Base-by-base conservation (phyloP, 176 grass and related monocot genomes). In the Raddia distichophylla region DNA sequence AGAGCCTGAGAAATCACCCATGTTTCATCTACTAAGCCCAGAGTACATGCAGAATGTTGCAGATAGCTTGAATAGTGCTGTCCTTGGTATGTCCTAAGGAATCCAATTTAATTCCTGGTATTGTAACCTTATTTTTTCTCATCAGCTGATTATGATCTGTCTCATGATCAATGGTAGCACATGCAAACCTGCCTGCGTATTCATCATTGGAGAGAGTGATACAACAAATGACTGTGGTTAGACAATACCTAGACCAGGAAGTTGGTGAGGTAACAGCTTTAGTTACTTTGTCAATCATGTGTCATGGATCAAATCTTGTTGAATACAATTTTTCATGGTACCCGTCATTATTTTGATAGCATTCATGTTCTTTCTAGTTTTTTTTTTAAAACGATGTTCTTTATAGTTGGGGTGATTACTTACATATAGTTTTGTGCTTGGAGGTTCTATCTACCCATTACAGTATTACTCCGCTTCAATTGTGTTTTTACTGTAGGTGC, bases 1-100 rank as follows among this genome's bases (percentile, higher is more conserved):
- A 65, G 97, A 96, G 48, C 97, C 97, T 53, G 93, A 99, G 84
- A 99, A 91, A 77, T 95, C 93, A 83, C 97, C 97, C 22, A 99
- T 99, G 93, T 99, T 99, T 79, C 77, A 93, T 93, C 86, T 95
- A 76, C 81, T 99, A 82, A 93, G 91, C 76, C 88, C 89, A 70
- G 97, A 96, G 27, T 88, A 96, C 55, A 90, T 93, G 54, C 91
- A 96, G 77, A 91, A 85, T 71, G 82, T 99, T 52, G 91, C 93
- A 71, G 97, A 99, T 80, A 81, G 79, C 45, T 88, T 99, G 89
- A 99, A 99, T 88, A 87, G 86, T 43, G 89, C 97, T 91, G 83
- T 99, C 58, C 87, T 99, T 55, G 97, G 97, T 99, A 96, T 55
- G 64, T 67, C 71, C 47, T 72, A 40, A 40, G 6, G 77, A 15